Base-by-base conservation (phyloP, 2,329 filamentous ascomycete genomes). In the Coleophoma eucalyptorum region DNA sequence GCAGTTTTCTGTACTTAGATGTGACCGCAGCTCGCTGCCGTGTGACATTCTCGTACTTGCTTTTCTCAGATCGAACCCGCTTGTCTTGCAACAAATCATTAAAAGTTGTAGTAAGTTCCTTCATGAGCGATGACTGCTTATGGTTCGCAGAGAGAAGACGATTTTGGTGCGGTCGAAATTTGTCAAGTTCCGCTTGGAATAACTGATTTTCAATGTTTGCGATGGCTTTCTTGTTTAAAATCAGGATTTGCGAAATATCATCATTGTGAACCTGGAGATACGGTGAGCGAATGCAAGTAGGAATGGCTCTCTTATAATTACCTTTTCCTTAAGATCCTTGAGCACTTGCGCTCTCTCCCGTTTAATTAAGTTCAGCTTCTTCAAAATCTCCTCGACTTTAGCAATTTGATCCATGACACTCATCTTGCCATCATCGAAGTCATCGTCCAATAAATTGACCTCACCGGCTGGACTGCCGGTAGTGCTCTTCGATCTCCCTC, bases 251-350 rank as follows among this genome's bases (percentile, higher is more conserved):
- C 5, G 92, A 97, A 56, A 99, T 99, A 63, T 99, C 95, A 64
- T 99, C 95, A 58, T 88, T 90, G 70, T 96, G 93, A 48, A 93
- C 87, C 93, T 97, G 48, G 10, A 45, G 11, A 5, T 46, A 26
- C 6, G 5, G 26, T 26, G 6, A 26, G 26, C 26, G 26, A 26
- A 26, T 26, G 26, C 26, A 26, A 26, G 26, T 5, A 26, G 26
- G 26, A 26, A 26, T 26, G 10, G 26, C 4, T 26, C 26, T 8
- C 26, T 8, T 26, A 26, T 8, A 26, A 26, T 26, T 69, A 95
- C 94, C 85, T 96, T 97, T 58, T 97, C 92, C 69, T 99, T 99
- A 60, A 99, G 76, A 69, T 99, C 94, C 68, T 97, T 97, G 57
- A 99, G 72, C 38, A 97, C 90, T 70, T 97, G 92, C 53, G 87